Percentiles rank a stretch among this genome's conserved stretches.
Evolutionary conservation across 176 grass and related monocot species (phyloP).

Genomic region (Oryza punctata): DNA sequence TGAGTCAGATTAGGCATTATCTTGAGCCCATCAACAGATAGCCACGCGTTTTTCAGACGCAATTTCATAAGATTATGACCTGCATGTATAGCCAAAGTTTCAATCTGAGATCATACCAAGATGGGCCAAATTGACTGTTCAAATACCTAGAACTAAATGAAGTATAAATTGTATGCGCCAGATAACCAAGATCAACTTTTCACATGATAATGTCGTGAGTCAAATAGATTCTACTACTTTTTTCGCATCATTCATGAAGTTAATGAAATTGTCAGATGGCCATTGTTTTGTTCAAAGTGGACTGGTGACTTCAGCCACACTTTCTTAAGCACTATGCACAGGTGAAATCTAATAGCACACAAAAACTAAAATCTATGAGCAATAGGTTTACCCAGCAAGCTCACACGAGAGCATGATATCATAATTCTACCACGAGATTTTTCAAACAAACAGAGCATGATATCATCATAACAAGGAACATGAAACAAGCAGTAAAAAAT

Average conservation of each 20-base stretch:
- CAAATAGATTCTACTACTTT: neutral
- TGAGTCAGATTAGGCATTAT: conserved; percentile 62
- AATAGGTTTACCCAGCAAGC: neutral
- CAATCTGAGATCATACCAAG: conserved; percentile 7
- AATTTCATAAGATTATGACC: conserved; percentile 60
- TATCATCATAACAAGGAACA: neutral
- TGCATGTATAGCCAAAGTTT: conserved; percentile 25
- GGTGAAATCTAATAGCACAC: conserved; percentile 1
- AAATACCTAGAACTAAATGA: neutral
- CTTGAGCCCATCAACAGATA: conserved; percentile 69
- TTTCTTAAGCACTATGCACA: neutral
- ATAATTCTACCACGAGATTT: neutral
- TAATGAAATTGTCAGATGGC: conserved; percentile 12
- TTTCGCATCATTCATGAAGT: neutral
- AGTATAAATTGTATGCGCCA: neutral
- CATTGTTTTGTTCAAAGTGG: neutral
- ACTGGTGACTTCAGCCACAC: neutral
- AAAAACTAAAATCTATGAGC: neutral
- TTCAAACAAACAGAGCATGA: neutral
- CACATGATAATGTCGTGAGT: neutral
- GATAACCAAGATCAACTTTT: neutral
- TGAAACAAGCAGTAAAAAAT: neutral
- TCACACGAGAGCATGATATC: neutral
- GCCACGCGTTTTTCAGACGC: conserved; percentile 70
- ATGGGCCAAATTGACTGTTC: neutral